phyloP scores from a whole-genome alignment of 2,329 filamentous ascomycete species.

The Myriangium duriaei region DNA sequence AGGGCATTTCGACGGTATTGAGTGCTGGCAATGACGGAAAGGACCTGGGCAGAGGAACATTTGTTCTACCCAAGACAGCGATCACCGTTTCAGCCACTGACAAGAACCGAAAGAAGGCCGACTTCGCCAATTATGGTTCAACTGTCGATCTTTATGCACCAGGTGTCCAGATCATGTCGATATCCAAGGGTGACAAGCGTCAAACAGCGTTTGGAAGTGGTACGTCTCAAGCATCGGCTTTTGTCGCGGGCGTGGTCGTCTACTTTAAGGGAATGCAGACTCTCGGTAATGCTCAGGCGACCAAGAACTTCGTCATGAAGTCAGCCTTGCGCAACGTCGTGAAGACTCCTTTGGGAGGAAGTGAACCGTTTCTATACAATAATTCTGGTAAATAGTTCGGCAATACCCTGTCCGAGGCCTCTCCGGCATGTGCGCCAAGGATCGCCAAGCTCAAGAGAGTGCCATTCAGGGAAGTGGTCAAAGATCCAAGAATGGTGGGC shows the following conservation, averaged over 20 bases:
- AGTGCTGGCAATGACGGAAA: conserved; percentile 23
- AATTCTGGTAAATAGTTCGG: no score
- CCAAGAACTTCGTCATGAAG: conserved; percentile 8
- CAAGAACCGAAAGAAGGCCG: conserved; percentile 18
- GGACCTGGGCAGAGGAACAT: conserved; percentile 17
- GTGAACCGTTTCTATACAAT: no score
- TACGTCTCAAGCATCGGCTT: conserved; percentile 54
- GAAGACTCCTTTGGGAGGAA: no score
- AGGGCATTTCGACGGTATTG: conserved; percentile 27
- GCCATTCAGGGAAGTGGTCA: no score
- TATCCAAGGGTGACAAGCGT: no score
- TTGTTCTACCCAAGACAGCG: conserved; percentile 22
- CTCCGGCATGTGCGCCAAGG: no score
- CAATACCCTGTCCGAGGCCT: no score
- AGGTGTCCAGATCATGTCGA: conserved; percentile 27
- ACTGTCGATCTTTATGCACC: conserved; percentile 27
- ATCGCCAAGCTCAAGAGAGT: no score
- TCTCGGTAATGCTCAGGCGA: conserved; percentile 6
- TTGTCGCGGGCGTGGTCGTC: conserved; percentile 55
- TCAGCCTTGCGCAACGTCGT: conserved; percentile 6
- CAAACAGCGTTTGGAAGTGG: no score
- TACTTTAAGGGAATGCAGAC: conserved; percentile 39
- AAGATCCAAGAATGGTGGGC: no score
- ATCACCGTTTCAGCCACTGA: conserved; percentile 24
- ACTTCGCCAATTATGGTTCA: conserved; percentile 27